These are phyloP conservation scores for Blastobotrys persicus DNA, from an alignment of 1,139 yeast species.

Conservation along the genomic window DNA sequence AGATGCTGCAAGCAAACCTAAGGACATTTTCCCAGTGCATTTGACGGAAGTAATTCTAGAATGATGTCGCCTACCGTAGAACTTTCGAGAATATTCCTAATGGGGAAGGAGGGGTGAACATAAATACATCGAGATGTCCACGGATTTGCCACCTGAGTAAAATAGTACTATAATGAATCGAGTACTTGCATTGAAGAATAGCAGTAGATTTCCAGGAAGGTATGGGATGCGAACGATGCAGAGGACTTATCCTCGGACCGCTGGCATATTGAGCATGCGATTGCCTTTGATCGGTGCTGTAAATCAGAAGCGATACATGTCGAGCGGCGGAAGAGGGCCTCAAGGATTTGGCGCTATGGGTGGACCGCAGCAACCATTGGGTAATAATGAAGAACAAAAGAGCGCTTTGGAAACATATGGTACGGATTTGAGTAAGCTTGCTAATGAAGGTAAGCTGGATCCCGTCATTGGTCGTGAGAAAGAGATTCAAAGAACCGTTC, in stretches of 20 bases:
- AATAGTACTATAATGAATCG: constrained; percentile 9
- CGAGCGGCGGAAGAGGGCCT: constrained; percentile 3
- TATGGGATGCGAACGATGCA: not conserved
- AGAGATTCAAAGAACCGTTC: constrained; percentile 88
- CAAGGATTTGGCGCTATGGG: constrained; percentile 4
- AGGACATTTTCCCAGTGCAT: no score
- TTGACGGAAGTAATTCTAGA: not conserved
- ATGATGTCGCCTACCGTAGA: constrained; percentile 4
- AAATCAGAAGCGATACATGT: not conserved
- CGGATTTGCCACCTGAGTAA: not conserved
- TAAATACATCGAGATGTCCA: not conserved
- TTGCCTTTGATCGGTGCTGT: not conserved
- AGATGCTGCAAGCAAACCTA: no score
- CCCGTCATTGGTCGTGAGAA: constrained; percentile 98
- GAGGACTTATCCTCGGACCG: not conserved
- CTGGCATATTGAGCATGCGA: not conserved
- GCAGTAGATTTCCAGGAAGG: not conserved
- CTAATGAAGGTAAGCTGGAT: constrained; percentile 85
- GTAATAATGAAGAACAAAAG: constrained; percentile 44
- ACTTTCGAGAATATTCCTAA: constrained; percentile 7
- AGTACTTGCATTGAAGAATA: not conserved
- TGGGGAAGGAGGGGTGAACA: not conserved
- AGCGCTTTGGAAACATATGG: constrained; percentile 84
- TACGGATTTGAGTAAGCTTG: constrained; percentile 81
- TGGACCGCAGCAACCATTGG: constrained; percentile 12